Conservation (phyloP, 2,329 filamentous ascomycete genomes). For the Raffaelea albimanens region DNA sequence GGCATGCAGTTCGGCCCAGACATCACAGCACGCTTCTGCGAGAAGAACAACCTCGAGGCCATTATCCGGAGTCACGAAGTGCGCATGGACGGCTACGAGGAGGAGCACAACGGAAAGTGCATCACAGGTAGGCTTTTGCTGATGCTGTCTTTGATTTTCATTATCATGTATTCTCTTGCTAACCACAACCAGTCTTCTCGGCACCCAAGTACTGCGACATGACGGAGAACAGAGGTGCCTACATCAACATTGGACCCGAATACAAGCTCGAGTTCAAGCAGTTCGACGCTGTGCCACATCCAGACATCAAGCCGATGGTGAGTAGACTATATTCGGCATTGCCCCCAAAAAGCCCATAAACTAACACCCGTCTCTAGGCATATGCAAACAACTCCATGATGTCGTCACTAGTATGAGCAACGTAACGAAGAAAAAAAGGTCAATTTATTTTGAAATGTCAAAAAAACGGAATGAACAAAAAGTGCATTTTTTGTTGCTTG, state of each 20-base stretch:
- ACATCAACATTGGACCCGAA: constrained; percentile 90
- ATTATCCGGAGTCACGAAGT: constrained; percentile 97
- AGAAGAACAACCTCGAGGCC: constrained; percentile 87
- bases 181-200: constrained; percentile 63
- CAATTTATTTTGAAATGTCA: not conserved
- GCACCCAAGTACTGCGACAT: constrained; percentile 96
- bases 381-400: constrained; percentile 79
- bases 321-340: constrained; percentile 11
- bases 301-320: constrained; percentile 88
- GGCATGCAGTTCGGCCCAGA: constrained; percentile 96
- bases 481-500: too few species aligned
- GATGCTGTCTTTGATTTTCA: not conserved
- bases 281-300: constrained; percentile 95
- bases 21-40: constrained; percentile 92
- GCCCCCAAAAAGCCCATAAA: not conserved
- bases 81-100: constrained; percentile 97
- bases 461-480: too few species aligned
- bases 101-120: constrained; percentile 90
- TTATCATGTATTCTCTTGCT: constrained; percentile 1
- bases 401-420: constrained; percentile 60
- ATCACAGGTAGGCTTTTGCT: constrained; percentile 67
- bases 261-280: constrained; percentile 88
- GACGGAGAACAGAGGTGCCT: constrained; percentile 95
- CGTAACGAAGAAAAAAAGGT: not conserved
- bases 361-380: constrained; percentile 41